Conservation (phyloP, 345 rosid genomes). For the Salix brachista region DNA sequence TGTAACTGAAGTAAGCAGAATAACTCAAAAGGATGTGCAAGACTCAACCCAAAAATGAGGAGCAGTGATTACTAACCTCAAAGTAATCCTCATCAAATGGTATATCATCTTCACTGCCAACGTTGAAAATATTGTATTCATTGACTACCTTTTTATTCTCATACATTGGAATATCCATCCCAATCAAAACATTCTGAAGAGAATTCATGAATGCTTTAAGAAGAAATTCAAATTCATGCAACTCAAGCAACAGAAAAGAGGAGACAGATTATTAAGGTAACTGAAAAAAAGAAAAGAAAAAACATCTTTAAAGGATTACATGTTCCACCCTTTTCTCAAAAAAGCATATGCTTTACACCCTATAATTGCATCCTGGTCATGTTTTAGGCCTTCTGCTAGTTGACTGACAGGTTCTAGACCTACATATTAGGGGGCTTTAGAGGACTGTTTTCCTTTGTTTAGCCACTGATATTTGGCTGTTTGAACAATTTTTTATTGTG, state of each 20-base stretch:
- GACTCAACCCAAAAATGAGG: conserved; percentile 11
- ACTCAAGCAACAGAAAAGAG: neutral
- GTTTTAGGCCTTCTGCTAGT: neutral
- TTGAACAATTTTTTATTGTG: neutral
- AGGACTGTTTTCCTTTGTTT: neutral
- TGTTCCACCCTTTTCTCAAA: neutral
- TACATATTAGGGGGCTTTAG: neutral
- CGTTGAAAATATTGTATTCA: conserved; percentile 47
- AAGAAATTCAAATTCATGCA: neutral
- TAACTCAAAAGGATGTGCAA: neutral
- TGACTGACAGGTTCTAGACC: neutral
- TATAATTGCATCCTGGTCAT: neutral
- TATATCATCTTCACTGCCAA: conserved; percentile 40
- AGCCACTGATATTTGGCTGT: neutral
- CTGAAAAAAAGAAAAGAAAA: neutral
- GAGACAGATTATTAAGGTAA: neutral
- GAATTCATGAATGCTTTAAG: conserved; percentile 5
- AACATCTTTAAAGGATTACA: neutral
- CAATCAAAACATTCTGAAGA: conserved; percentile 74
- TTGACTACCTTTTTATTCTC: conserved; percentile 46
- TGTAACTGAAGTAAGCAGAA: conserved; percentile 11
- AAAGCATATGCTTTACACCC: neutral
- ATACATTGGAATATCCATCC: conserved; percentile 66
- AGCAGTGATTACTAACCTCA: conserved; percentile 52
- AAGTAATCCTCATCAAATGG: conserved; percentile 62